Conservation (phyloP, 768 basidiomycete genomes). For the Cystobasidium ongulense region DNA sequence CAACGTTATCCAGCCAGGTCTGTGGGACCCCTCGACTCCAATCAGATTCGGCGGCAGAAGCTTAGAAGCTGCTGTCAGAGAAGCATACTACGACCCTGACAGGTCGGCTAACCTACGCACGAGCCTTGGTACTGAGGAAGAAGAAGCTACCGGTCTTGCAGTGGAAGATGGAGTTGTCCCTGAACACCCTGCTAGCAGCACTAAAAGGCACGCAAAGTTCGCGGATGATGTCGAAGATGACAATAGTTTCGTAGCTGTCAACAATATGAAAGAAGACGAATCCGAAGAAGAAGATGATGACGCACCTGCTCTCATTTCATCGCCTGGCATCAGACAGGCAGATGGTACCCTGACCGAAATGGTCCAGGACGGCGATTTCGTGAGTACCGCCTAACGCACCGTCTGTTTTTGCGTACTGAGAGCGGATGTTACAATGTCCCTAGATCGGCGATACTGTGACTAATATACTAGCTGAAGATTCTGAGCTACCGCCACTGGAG, state of each 20-base stretch:
- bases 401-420: background rate
- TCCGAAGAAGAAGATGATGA: background rate
- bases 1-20: constrained; percentile 20
- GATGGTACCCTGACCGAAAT: background rate
- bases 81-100: constrained; percentile 25
- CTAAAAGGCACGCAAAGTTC: no score
- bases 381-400: background rate
- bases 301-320: background rate
- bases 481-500: background rate
- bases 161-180: no score
- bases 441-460: constrained; percentile 2
- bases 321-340: background rate
- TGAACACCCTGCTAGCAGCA: no score
- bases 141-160: no score
- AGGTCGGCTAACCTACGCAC: background rate
- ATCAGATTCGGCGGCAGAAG: constrained; percentile 23
- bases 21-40: constrained; percentile 22
- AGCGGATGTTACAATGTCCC: background rate
- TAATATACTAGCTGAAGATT: constrained; percentile 1
- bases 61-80: constrained; percentile 19
- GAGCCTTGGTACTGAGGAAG: background rate
- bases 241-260: no score
- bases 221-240: no score
- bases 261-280: no score
- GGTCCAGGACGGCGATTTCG: background rate